Evolutionary conservation across 441 rosid genomes (phyloP), one percentile per base, ranked within the genome.

Genomic region (Brassica balearica): DNA sequence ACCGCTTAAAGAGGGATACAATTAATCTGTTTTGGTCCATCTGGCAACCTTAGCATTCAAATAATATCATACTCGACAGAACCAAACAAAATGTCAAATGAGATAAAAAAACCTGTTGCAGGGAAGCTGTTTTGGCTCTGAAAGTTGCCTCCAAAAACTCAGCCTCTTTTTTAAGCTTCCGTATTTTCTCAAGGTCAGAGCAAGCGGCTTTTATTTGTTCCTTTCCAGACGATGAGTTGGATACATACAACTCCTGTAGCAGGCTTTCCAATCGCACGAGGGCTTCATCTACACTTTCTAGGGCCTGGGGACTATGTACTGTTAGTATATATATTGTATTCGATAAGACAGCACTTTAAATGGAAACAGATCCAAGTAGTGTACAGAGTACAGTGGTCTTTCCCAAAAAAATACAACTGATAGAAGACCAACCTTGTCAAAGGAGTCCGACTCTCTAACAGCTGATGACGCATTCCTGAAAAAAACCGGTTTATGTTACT

Each of bases 121-220:
- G 83, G 71, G 86, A 92, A 83, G 89, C 97, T 71, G 96, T 87
- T 87, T 91, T 92, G 72, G 90, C 97, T 78, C 93, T 87, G 83
- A 91, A 90, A 78, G 97, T 91, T 76, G 90, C 98, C 86, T 95
- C 97, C 70, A 95, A 86, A 88, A 89, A 95, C 77, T 91, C 97
- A 71, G 98, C 97, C 85, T 95, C 98, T 81, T 95, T 95, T 84
- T 91, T 95, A 32, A 95, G 96, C 88, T 89, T 95, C 85, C 98
- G 86, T 75, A 95, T 91, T 82, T 87, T 92, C 86, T 95, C 97
- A 69, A 95, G 97, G 87, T 95, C 97, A 81, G 97, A 89, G 84
- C 99, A 95, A 73, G 98, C 98, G 78, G 96, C 98, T 81, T 92
- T 83, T 71, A 95, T 71, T 77, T 92, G 91, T 86, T 91, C 96